Percentiles rank a stretch among this genome's conserved stretches.
Evolutionary conservation across 352 stramenopile species (phyloP).

Genomic region (Phytophthora rubi): DNA sequence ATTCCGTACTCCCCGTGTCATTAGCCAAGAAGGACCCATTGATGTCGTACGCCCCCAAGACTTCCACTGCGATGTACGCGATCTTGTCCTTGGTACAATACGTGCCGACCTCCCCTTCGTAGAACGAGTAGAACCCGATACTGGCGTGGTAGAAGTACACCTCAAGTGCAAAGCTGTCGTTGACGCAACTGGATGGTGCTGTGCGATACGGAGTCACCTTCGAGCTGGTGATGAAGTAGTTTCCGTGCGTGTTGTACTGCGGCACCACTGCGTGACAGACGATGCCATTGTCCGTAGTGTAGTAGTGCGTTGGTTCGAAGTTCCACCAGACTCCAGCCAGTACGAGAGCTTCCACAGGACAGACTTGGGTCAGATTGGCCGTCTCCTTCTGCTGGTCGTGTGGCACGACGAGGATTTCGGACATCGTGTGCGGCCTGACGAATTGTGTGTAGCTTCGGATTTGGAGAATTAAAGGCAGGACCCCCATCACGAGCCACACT

Average conservation of each 20-base stretch:
- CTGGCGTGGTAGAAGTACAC: constrained; percentile 14
- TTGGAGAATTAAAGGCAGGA: not conserved
- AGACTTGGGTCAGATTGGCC: not conserved
- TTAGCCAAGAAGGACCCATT: constrained; percentile 6
- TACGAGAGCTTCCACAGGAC: constrained; percentile 1
- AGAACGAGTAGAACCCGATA: constrained; percentile 15
- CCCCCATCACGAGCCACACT: not conserved
- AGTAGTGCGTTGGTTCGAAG: constrained; percentile 14
- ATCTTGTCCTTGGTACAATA: constrained; percentile 6
- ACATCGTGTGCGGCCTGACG: not conserved
- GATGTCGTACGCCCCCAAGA: constrained; percentile 8
- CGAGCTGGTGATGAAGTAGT: constrained; percentile 9
- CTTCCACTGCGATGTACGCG: constrained; percentile 2
- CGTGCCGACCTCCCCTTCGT: constrained; percentile 2
- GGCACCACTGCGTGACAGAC: constrained; percentile 17
- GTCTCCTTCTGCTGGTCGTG: not conserved
- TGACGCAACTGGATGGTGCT: not conserved
- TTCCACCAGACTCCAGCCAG: constrained; percentile 16
- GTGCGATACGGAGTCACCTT: constrained; percentile 1
- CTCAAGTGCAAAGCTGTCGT: constrained; percentile 8
- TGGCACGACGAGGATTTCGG: not conserved
- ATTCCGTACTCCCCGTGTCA: not conserved
- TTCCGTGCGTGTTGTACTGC: constrained; percentile 20
- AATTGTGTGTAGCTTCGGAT: constrained; percentile 2
- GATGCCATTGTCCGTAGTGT: not conserved